A percentile compares a stretch with the other conserved stretches of the same genome.
Evolutionary conservation across 306 rosid genomes (phyloP).

Genomic region (Quercus suber): DNA sequence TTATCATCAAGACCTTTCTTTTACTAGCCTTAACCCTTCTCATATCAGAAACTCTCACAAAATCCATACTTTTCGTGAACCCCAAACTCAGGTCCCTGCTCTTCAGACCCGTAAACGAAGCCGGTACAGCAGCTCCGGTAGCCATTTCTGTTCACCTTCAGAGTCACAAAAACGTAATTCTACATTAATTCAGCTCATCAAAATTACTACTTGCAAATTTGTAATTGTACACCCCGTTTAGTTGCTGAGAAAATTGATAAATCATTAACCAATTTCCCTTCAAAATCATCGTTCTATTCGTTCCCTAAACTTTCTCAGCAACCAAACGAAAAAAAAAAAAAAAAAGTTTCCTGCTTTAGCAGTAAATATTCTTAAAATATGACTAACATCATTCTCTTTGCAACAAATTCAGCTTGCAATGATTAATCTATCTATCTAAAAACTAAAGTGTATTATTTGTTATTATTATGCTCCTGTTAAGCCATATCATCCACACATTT

Average conservation of each 20-base stretch:
- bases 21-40: constrained; percentile 45
- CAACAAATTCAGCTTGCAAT: too few relatives aligned
- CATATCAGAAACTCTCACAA: constrained; percentile 70
- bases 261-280: neutral
- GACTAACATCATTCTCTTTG: too few relatives aligned
- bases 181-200: constrained; percentile 11
- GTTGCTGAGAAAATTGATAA: constrained; percentile 3
- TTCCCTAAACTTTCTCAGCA: constrained; percentile 2
- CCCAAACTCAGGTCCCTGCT: constrained; percentile 66
- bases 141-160: constrained; percentile 62
- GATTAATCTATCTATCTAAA: too few relatives aligned
- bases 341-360: neutral
- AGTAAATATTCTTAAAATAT: neutral
- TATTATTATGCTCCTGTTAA: too few relatives aligned
- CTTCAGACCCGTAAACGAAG: constrained; percentile 57
- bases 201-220: constrained; percentile 14
- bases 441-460: too few relatives aligned
- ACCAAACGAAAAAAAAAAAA: neutral
- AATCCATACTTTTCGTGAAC: constrained; percentile 60
- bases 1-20: constrained; percentile 59
- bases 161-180: constrained; percentile 25
- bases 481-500: too few relatives aligned
- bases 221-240: neutral
- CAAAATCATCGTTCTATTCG: neutral
- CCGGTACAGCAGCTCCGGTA: constrained; percentile 64